phyloP scores from a whole-genome alignment of 2,329 filamentous ascomycete species.

The Ampelomyces quisqualis region DNA sequence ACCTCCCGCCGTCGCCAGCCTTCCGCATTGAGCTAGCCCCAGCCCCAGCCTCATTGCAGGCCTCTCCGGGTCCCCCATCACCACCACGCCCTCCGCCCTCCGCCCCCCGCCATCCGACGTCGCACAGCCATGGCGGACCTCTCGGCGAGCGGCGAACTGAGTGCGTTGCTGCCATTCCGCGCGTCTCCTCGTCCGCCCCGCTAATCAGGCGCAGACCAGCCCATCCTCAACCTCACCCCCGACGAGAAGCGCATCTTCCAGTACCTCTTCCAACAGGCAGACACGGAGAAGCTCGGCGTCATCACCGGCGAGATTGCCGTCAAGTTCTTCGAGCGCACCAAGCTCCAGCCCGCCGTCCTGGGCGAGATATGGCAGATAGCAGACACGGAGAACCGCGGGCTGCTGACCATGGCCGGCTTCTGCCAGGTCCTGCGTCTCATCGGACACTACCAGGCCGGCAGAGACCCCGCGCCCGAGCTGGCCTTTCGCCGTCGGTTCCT shows the following conservation, averaged over 20 bases:
- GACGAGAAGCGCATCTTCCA: conserved; percentile 95
- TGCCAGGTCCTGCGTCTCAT: conserved; percentile 91
- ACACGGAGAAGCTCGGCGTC: conserved; percentile 86
- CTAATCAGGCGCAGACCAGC: conserved; percentile 30
- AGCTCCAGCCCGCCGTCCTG: conserved; percentile 78
- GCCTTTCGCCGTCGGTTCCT: conserved; percentile 68
- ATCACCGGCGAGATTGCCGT: conserved; percentile 95
- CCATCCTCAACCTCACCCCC: conserved; percentile 78
- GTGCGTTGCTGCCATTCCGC: conserved; percentile 23
- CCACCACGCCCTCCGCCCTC: conserved; percentile 20
- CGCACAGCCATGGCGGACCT: conserved; percentile 42
- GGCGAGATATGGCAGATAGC: conserved; percentile 99
- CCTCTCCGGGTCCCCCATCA: conserved; percentile 18
- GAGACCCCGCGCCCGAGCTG: conserved; percentile 76
- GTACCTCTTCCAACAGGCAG: conserved; percentile 89
- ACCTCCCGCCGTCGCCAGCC: conserved; percentile 22
- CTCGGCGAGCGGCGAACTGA: conserved; percentile 37
- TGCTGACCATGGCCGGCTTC: conserved; percentile 90
- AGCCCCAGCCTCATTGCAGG: conserved; percentile 34
- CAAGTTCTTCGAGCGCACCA: conserved; percentile 96
- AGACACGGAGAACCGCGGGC: conserved; percentile 92
- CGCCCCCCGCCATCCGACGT: too few relatives aligned
- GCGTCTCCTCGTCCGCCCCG: conserved; percentile 5
- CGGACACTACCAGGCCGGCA: conserved; percentile 88
- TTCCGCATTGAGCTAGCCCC: conserved; percentile 26